These are phyloP conservation scores for Meyerozyma carpophila DNA, from an alignment of 1,139 yeast genomes.

Conservation along the genomic window DNA sequence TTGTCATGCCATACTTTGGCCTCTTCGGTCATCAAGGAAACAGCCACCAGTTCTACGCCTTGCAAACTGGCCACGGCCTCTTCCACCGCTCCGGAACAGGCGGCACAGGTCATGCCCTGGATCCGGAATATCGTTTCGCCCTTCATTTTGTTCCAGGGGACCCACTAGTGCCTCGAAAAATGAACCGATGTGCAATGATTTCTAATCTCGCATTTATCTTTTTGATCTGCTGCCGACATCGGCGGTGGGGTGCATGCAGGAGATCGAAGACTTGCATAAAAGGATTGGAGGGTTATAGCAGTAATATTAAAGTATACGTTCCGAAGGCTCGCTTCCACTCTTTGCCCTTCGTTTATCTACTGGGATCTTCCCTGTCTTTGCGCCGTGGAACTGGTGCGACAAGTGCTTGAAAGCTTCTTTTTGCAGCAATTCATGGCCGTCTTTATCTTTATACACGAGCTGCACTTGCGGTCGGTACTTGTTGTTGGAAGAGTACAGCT, in stretches of 20 bases:
- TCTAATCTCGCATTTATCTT: neutral
- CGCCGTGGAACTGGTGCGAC: conserved; percentile 88
- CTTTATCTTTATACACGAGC: conserved; percentile 63
- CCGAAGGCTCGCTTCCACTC: neutral
- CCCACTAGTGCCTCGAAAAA: neutral
- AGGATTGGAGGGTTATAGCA: too few species aligned
- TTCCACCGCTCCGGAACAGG: conserved; percentile 29
- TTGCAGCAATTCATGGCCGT: conserved; percentile 58
- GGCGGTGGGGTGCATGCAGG: neutral
- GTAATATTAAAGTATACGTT: neutral
- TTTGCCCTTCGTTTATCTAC: neutral
- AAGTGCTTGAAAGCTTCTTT: conserved; percentile 83
- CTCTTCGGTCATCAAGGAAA: conserved; percentile 34
- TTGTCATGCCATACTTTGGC: conserved; percentile 22
- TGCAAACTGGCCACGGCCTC: conserved; percentile 15
- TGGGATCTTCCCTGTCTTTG: neutral
- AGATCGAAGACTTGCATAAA: neutral
- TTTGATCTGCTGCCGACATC: conserved; percentile 1
- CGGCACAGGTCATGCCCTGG: conserved; percentile 38
- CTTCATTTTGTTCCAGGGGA: neutral
- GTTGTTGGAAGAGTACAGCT: neutral
- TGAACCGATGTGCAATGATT: neutral
- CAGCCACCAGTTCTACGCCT: conserved; percentile 23
- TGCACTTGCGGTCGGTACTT: conserved; percentile 50
- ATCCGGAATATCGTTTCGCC: conserved; percentile 4